phyloP scores from a whole-genome alignment of 73 alveolate species.

The Breviolum minutum region DNA sequence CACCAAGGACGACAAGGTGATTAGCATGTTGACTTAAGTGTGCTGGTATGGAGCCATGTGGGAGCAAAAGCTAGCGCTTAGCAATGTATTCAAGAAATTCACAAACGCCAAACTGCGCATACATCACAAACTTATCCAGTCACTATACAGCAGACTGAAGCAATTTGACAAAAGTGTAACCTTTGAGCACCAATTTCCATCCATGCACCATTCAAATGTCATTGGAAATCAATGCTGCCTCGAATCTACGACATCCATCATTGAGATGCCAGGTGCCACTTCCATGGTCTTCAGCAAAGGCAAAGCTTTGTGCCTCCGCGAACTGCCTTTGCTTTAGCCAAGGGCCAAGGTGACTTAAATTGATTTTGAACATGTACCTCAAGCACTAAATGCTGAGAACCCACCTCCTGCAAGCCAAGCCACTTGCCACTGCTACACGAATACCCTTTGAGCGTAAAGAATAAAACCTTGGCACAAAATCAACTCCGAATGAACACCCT shows the following conservation, averaged over 20 bases:
- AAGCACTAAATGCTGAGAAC: not conserved
- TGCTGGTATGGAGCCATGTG: too few species aligned
- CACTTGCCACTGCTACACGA: constrained; percentile 88
- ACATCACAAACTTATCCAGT: not conserved
- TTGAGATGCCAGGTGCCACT: constrained; percentile 51
- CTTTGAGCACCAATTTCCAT: too few species aligned
- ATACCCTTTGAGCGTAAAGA: constrained; percentile 55
- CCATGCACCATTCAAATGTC: not conserved
- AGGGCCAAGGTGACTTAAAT: not conserved
- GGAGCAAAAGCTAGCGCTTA: not conserved
- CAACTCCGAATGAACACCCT: not conserved
- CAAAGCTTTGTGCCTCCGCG: constrained; percentile 88
- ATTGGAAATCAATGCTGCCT: not conserved
- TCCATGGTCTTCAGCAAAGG: constrained; percentile 85
- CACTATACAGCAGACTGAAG: too few species aligned
- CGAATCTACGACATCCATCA: constrained; percentile 59
- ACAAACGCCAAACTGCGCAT: not conserved
- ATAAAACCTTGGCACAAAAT: not conserved
- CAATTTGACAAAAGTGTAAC: too few species aligned
- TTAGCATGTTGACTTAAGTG: not conserved
- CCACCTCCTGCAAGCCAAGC: not conserved
- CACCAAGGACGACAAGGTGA: not conserved
- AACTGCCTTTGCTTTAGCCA: constrained; percentile 22
- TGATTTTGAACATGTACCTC: not conserved
- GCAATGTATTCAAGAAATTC: too few species aligned